phyloP scores from a whole-genome alignment of 2,329 filamentous ascomycete species.

The Botrytis medusae region DNA sequence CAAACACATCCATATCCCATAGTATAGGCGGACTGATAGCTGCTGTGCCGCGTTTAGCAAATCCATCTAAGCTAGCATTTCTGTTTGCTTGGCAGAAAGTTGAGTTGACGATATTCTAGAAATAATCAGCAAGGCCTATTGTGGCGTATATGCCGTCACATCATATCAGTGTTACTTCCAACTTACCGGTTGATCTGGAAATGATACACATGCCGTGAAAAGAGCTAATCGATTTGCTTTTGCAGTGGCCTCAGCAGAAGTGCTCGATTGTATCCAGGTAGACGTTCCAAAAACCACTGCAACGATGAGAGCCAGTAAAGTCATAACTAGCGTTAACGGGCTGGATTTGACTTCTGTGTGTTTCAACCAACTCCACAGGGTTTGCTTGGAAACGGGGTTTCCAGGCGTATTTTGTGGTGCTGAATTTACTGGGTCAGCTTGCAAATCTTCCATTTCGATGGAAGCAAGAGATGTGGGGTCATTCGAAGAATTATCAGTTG shows the following conservation, averaged over 20 bases:
- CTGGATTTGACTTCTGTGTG: background rate
- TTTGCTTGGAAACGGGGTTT: background rate
- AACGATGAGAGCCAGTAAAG: background rate
- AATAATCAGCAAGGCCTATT: background rate
- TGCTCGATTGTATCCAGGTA: background rate
- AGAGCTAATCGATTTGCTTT: background rate
- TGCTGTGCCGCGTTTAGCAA: background rate
- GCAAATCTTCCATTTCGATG: background rate
- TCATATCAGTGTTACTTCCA: no score
- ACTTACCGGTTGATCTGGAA: background rate
- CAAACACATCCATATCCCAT: background rate
- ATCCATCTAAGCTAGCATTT: background rate
- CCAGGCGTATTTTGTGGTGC: background rate
- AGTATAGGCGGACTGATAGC: background rate
- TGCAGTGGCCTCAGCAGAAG: background rate
- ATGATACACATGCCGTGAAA: background rate
- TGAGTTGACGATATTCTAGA: background rate
- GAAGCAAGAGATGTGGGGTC: background rate
- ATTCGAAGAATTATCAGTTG: no score
- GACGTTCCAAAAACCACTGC: background rate
- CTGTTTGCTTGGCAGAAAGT: background rate
- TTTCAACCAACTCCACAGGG: background rate
- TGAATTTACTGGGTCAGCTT: background rate
- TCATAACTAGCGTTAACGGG: background rate
- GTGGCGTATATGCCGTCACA: no score